Evolutionary conservation across 305 asterid species (phyloP).

Genomic region (Fraxinus ornus): DNA sequence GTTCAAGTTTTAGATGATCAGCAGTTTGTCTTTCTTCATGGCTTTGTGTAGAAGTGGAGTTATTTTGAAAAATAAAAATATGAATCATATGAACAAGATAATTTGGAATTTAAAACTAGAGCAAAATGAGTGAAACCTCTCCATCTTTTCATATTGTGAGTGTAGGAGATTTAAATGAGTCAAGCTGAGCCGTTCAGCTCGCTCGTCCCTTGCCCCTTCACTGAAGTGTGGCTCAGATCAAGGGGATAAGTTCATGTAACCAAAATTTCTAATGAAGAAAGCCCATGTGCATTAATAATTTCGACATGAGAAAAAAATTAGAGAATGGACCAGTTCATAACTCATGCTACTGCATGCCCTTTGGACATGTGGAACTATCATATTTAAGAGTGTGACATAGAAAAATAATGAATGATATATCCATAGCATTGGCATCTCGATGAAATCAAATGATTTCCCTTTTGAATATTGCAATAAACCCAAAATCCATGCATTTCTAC

Average conservation of each 20-base stretch:
- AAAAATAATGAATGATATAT: neutral
- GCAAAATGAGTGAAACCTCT: neutral
- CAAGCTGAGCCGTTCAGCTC: neutral
- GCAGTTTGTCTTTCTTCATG: neutral
- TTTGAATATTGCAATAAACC: slow-evolving; percentile 5
- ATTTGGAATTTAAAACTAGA: neutral
- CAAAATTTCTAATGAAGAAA: neutral
- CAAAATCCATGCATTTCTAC: slow-evolving; percentile 10
- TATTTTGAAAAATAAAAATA: neutral
- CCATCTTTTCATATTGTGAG: neutral
- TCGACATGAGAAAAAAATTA: neutral
- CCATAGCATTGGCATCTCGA: slow-evolving; percentile 8
- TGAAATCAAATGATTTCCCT: slow-evolving; percentile 10
- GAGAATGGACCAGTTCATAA: neutral
- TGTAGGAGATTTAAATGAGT: neutral
- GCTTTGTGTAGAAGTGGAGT: neutral
- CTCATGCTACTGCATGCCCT: neutral
- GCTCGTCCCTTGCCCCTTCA: neutral
- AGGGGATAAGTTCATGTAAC: neutral
- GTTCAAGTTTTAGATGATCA: neutral
- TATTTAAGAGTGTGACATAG: neutral
- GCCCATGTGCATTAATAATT: neutral
- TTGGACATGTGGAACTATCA: slow-evolving; percentile 2
- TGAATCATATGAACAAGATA: neutral
- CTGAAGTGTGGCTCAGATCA: neutral